Percentiles rank a stretch among this genome's conserved stretches.
Evolutionary conservation across 1,284 basidiomycete species (phyloP).

Genomic region (Ustilago curta): DNA sequence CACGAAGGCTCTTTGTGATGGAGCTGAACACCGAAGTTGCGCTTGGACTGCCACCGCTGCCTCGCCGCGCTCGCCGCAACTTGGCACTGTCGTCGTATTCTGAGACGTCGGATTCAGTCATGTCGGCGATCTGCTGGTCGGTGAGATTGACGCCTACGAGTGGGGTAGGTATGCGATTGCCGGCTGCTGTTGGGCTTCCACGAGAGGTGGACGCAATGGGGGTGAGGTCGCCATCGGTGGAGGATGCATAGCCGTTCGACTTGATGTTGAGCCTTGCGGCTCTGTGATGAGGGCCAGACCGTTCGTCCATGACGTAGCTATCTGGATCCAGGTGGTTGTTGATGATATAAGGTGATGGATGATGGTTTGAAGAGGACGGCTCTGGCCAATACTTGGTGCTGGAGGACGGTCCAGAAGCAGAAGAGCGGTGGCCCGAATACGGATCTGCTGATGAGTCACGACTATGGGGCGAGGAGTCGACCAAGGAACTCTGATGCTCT

Average conservation of each 20-base stretch:
- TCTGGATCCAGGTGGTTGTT: slow-evolving; percentile 7
- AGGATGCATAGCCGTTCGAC: slow-evolving; percentile 48
- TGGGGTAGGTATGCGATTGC: slow-evolving; percentile 37
- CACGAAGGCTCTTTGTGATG: slow-evolving; percentile 36
- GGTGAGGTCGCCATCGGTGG: slow-evolving; percentile 53
- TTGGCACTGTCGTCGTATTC: slow-evolving; percentile 52
- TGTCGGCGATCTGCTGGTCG: slow-evolving; percentile 45
- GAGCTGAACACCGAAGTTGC: slow-evolving; percentile 36
- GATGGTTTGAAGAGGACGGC: slow-evolving; percentile 11
- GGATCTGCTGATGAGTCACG: slow-evolving; percentile 17
- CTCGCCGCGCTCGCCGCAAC: slow-evolving; percentile 31
- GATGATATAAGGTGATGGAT: slow-evolving; percentile 10
- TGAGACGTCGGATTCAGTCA: slow-evolving; percentile 55
- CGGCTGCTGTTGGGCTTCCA: not conserved
- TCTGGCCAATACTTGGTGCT: slow-evolving; percentile 36
- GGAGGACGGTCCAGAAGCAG: slow-evolving; percentile 3
- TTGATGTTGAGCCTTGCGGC: slow-evolving; percentile 22
- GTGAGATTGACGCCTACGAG: slow-evolving; percentile 44
- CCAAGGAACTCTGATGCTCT: slow-evolving; percentile 12
- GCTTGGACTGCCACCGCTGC: slow-evolving; percentile 17
- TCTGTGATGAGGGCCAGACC: slow-evolving; percentile 22
- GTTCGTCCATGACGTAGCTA: slow-evolving; percentile 16
- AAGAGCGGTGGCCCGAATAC: not conserved
- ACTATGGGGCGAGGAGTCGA: slow-evolving; percentile 23
- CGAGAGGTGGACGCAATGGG: slow-evolving; percentile 40